Conservation (phyloP, 495 filamentous ascomycete genomes). For the Choiromyces venosus region DNA sequence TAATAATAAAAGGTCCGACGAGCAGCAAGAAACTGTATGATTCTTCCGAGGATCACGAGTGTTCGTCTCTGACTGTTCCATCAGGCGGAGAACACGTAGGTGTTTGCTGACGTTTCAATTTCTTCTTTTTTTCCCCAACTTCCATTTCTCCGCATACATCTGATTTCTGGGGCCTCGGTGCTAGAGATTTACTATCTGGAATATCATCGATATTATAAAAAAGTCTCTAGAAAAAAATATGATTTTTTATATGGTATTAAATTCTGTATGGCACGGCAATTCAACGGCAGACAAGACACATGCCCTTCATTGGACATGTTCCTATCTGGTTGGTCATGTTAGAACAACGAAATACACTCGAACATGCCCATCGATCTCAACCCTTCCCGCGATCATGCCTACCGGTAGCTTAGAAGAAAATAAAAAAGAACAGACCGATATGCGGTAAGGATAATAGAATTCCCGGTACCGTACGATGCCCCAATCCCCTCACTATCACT, state of each 20-base stretch:
- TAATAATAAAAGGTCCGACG: constrained; percentile 9
- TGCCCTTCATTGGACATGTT: not conserved
- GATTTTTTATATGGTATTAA: not conserved
- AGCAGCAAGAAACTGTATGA: constrained; percentile 19
- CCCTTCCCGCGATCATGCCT: not conserved
- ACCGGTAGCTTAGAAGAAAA: not conserved
- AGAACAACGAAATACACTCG: not conserved
- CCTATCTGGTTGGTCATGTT: not conserved
- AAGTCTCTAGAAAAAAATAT: not conserved
- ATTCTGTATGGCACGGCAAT: not conserved
- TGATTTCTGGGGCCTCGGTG: not conserved
- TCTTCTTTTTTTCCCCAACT: not conserved
- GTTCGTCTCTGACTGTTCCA: constrained; percentile 15
- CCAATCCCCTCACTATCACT: not conserved
- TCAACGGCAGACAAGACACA: not conserved
- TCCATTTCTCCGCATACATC: not conserved
- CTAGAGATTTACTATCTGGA: not conserved
- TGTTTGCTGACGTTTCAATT: constrained; percentile 16
- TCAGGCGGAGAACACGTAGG: constrained; percentile 28
- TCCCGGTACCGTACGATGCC: not conserved
- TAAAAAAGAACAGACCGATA: not conserved
- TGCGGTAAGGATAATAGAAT: not conserved
- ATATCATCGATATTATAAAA: not conserved
- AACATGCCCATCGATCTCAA: not conserved
- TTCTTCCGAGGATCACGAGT: constrained; percentile 11